Evolutionary conservation across 2,329 filamentous ascomycete species (phyloP), one percentile per base, ranked within the genome.

Genomic region (Aspergillus hortae): DNA sequence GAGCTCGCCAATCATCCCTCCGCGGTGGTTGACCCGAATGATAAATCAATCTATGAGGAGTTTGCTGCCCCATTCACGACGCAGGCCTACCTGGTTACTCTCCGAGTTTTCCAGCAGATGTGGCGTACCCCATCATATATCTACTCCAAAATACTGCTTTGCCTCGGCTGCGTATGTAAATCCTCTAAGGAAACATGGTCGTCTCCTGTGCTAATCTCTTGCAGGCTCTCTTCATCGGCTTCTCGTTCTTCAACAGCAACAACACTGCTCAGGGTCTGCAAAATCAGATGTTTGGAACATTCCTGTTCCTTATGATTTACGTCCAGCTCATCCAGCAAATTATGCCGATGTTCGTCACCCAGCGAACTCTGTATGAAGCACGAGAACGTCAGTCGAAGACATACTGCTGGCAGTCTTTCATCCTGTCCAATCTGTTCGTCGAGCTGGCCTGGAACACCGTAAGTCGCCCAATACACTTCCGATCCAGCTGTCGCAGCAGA

Each of bases 111-210:
- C 75, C 80, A 90, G 68, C 90, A 95, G 69, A 92, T 92, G 79
- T 95, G 90, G 89, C 86, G 90, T 54, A 90, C 86, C 0, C 90
- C 90, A 0, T 82, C 84, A 2, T 95, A 95, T 74, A 91, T 95
- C 68, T 94, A 91, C 74, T 85, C 88, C 64, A 95, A 95, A 76
- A 68, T 80, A 1, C 74, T 79, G 2, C 83, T 94, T n/a, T 89
- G 85, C 65, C 72, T 80, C 19, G 71, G 82, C 15, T 78, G 77
- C 63, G 78, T 57, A 48, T 5, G 46, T 48, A n/a, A n/a, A 38
- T 6, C 7, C 27, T 10, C 2, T 41, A 7, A 23, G 5, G 12
- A 40, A 23, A 3, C 12, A 2, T 11, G 35, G 10, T 12, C n/a
- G 10, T n/a, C 35, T 14, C 9, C 6, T 30, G 21, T 46, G 35